Percentiles rank a stretch among this genome's conserved stretches.
phyloP scores from a whole-genome alignment of 2,329 filamentous ascomycete species.

The Fusarium ambrosium region DNA sequence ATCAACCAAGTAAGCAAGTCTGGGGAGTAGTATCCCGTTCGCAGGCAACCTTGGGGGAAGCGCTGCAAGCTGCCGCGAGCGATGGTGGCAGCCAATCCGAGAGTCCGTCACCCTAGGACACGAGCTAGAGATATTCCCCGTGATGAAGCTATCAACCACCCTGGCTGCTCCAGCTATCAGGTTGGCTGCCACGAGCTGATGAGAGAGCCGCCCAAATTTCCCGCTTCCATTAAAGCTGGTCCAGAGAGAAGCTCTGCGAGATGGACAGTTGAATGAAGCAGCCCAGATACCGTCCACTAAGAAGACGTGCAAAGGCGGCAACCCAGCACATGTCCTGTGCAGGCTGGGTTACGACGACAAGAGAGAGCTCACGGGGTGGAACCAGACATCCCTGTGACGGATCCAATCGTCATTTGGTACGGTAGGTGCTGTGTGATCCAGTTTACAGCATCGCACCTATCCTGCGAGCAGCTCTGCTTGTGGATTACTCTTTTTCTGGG shows the following conservation, averaged over 20 bases:
- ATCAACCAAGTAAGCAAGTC: background rate
- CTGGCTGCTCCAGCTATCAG: slow-evolving; percentile 6
- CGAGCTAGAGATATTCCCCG: slow-evolving; percentile 15
- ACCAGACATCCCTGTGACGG: slow-evolving; percentile 19
- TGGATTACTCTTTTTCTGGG: slow-evolving; percentile 17
- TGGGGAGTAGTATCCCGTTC: slow-evolving; percentile 18
- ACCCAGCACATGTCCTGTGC: slow-evolving; percentile 6
- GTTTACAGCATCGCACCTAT: slow-evolving; percentile 13
- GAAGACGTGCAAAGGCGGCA: slow-evolving; percentile 2
- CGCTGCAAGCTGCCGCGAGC: slow-evolving; percentile 20
- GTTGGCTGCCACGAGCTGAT: slow-evolving; percentile 15
- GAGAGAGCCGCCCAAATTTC: slow-evolving; percentile 17
- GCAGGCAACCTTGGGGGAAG: background rate
- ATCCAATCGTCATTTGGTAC: slow-evolving; percentile 13
- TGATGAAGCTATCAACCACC: slow-evolving; percentile 21
- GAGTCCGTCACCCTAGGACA: slow-evolving; percentile 18
- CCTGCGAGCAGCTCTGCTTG: background rate
- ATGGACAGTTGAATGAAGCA: slow-evolving; percentile 16
- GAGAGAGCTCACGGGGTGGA: slow-evolving; percentile 22
- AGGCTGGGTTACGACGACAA: slow-evolving; percentile 8
- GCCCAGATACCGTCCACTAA: slow-evolving; percentile 3
- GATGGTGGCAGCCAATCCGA: slow-evolving; percentile 40
- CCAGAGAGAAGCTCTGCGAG: background rate
- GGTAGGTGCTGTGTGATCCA: slow-evolving; percentile 5
- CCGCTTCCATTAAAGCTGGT: slow-evolving; percentile 1